Evolutionary conservation across 83 land plant genomes (phyloP).

Genomic region (Diphasiastrum complanatum): DNA sequence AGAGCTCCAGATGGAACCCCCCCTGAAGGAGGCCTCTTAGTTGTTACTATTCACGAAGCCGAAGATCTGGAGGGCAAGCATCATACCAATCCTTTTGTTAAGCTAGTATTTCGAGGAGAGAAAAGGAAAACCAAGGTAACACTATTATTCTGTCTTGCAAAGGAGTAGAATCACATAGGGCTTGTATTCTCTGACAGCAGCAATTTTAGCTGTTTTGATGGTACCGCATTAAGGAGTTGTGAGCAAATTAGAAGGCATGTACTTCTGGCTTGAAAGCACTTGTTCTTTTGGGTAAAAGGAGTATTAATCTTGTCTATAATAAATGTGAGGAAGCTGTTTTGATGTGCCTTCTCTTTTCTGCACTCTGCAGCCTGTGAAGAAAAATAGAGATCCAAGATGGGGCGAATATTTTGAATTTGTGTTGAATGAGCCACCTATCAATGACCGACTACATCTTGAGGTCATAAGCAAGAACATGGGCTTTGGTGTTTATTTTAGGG

Average conservation of each 20-base stretch:
- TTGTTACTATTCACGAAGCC: slow-evolving; percentile 3
- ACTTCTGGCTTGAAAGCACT: too few species aligned
- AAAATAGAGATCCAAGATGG: slow-evolving; percentile 4
- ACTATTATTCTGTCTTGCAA: too few species aligned
- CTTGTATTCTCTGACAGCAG: too few species aligned
- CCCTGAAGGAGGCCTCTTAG: background rate
- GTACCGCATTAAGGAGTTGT: too few species aligned
- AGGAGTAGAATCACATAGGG: too few species aligned
- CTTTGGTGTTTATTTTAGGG: background rate
- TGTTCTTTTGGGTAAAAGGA: too few species aligned
- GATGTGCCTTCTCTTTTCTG: too few species aligned
- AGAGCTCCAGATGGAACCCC: slow-evolving; percentile 6
- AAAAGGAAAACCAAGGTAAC: slow-evolving; percentile 9
- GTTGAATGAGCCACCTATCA: background rate
- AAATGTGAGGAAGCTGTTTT: too few species aligned
- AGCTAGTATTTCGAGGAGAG: background rate
- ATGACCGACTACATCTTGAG: slow-evolving; percentile 1
- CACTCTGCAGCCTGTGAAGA: background rate
- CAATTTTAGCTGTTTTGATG: too few species aligned
- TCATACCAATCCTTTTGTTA: slow-evolving; percentile 7
- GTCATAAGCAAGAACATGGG: background rate
- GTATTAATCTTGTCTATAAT: too few species aligned
- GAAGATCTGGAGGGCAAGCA: slow-evolving; percentile 9
- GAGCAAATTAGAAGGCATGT: too few species aligned
- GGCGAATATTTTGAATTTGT: background rate